Conservation (phyloP, 305 asterid genomes). For the Fraxinus baroniana region DNA sequence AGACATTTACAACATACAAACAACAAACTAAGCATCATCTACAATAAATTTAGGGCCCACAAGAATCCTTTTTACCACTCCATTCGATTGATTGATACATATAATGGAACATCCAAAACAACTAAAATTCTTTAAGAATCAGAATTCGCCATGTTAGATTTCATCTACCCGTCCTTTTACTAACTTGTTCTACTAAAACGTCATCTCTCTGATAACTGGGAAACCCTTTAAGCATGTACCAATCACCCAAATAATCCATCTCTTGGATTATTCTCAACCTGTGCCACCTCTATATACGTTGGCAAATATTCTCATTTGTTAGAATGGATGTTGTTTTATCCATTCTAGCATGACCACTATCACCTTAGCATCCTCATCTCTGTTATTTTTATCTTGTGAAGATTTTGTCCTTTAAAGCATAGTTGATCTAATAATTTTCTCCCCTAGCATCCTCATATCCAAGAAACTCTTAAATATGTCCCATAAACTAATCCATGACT, state of each 20-base stretch:
- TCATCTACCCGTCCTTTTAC: background rate
- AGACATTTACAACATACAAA: background rate
- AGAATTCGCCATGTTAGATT: background rate
- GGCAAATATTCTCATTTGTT: background rate
- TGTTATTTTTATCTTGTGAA: background rate
- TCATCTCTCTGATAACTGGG: background rate
- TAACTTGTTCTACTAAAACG: background rate
- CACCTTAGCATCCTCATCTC: background rate
- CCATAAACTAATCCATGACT: background rate
- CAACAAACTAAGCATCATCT: background rate
- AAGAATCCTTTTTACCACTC: background rate
- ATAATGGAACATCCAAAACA: background rate
- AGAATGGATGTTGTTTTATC: background rate
- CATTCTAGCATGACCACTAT: background rate
- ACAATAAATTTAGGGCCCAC: background rate
- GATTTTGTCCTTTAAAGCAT: background rate
- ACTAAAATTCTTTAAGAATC: background rate
- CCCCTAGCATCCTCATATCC: background rate
- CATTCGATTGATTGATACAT: background rate
- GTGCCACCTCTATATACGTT: background rate
- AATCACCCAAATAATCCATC: background rate
- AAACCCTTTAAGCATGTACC: background rate
- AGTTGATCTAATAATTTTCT: background rate
- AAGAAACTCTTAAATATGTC: background rate
- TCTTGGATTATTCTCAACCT: background rate